phyloP scores from a whole-genome alignment of 163 green algal species.

The Chlorella variabilis region DNA sequence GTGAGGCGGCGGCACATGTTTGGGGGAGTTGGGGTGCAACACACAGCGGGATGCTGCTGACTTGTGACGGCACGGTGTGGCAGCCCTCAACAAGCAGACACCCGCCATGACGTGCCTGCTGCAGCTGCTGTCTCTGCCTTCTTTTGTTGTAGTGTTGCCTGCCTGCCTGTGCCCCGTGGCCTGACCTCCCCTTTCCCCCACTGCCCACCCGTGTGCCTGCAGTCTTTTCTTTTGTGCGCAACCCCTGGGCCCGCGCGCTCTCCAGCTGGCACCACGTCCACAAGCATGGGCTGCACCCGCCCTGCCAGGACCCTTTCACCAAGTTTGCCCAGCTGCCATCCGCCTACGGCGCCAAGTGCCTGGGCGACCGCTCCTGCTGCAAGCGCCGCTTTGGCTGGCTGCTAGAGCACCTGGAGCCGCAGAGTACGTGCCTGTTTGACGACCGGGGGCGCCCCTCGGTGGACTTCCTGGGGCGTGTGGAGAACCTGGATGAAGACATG shows the following conservation, averaged over 20 bases:
- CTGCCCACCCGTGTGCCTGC: background rate
- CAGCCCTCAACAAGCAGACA: no score
- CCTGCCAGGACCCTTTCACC: background rate
- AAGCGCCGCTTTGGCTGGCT: conserved; percentile 34
- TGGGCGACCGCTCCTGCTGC: conserved; percentile 22
- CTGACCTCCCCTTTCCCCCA: background rate
- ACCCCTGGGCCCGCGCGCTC: conserved; percentile 24
- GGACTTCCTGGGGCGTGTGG: conserved; percentile 29
- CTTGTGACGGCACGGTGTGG: no score
- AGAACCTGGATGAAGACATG: conserved; percentile 33
- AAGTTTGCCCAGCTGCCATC: conserved; percentile 18
- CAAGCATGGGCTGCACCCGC: conserved; percentile 22
- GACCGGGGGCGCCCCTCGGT: conserved; percentile 21
- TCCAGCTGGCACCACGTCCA: conserved; percentile 37
- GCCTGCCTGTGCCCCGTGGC: no score
- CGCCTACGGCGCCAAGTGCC: conserved; percentile 28
- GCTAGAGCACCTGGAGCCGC: conserved; percentile 32
- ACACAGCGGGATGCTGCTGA: background rate
- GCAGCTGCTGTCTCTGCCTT: no score
- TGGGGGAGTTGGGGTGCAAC: no score
- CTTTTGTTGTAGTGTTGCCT: no score
- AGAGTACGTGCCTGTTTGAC: conserved; percentile 36
- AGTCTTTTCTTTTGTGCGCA: conserved; percentile 38
- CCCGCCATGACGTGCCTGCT: background rate
- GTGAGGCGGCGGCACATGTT: no score